Conservation (phyloP, 371 early-diverging fungal species). For the Mucor plumbeus region DNA sequence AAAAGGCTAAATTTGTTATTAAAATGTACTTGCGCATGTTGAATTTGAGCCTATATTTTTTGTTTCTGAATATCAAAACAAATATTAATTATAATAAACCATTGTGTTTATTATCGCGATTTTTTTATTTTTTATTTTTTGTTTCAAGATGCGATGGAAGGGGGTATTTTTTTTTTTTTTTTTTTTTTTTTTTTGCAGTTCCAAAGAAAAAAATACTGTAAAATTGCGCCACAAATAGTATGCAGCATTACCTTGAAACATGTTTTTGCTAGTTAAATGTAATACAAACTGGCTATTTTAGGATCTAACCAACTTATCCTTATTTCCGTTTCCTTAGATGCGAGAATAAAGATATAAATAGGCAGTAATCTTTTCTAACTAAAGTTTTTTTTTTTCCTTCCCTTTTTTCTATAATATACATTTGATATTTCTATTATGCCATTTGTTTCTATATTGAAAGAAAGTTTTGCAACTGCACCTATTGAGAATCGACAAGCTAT, state of each 20-base stretch:
- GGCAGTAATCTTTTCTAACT: neutral
- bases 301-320: neutral
- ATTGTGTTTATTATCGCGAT: no score
- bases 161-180: no score
- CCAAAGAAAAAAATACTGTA: no score
- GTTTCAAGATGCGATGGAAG: no score
- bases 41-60: no score
- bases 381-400: slow-evolving; percentile 1
- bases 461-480: slow-evolving; percentile 26
- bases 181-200: no score
- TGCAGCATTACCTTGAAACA: neutral
- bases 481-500: slow-evolving; percentile 20
- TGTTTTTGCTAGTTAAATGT: neutral
- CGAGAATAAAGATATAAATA: neutral
- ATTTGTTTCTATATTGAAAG: slow-evolving; percentile 21
- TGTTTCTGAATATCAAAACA: no score
- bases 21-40: no score
- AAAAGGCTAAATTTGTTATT: no score
- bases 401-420: neutral
- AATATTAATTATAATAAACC: no score
- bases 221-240: neutral
- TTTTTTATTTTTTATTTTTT: no score
- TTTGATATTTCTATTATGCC: slow-evolving; percentile 9
- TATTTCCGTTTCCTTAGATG: no score
- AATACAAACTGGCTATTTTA: neutral